Evolutionary conservation across 768 basidiomycete genomes (phyloP).

Genomic region (Podaxis rugospora): DNA sequence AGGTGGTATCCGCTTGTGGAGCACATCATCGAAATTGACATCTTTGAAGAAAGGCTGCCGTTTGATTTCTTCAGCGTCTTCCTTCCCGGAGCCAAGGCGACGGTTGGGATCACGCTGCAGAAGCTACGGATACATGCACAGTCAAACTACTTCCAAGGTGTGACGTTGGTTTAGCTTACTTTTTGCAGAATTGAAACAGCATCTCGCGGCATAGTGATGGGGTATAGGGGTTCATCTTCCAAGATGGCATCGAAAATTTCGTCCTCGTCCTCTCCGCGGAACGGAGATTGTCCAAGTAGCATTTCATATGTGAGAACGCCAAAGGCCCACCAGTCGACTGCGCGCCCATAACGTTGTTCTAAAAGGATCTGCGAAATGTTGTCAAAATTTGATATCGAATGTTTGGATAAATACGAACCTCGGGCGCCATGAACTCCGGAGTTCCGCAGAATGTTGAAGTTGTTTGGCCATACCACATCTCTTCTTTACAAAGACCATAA

Average conservation of each 20-base stretch:
- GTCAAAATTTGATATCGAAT: conserved; percentile 2
- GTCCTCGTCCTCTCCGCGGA: conserved; percentile 98
- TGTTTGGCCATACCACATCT: conserved; percentile 95
- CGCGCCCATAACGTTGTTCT: conserved; percentile 98
- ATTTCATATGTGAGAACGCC: conserved; percentile 99
- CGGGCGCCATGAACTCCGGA: conserved; percentile 99
- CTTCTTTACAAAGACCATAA: conserved; percentile 98
- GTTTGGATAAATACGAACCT: conserved; percentile 47
- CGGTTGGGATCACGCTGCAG: conserved; percentile 88
- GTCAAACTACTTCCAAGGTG: not conserved
- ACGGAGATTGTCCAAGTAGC: conserved; percentile 97
- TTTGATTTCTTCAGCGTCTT: conserved; percentile 97
- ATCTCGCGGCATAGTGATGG: conserved; percentile 98
- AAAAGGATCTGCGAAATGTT: conserved; percentile 73
- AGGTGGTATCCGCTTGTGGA: conserved; percentile 94
- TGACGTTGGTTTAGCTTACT: conserved; percentile 35
- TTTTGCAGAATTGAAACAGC: conserved; percentile 95
- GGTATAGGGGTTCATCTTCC: conserved; percentile 97
- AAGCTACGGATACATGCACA: conserved; percentile 44
- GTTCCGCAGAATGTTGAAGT: conserved; percentile 99
- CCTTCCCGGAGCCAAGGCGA: conserved; percentile 86
- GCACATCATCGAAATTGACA: conserved; percentile 94
- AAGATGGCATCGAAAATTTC: conserved; percentile 99
- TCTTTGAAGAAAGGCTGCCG: conserved; percentile 98
- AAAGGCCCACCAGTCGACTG: conserved; percentile 99